A percentile compares a stretch with the other conserved stretches of the same genome.
Conservation (phyloP, 768 basidiomycete genomes). For the Tremella mesenterica region DNA sequence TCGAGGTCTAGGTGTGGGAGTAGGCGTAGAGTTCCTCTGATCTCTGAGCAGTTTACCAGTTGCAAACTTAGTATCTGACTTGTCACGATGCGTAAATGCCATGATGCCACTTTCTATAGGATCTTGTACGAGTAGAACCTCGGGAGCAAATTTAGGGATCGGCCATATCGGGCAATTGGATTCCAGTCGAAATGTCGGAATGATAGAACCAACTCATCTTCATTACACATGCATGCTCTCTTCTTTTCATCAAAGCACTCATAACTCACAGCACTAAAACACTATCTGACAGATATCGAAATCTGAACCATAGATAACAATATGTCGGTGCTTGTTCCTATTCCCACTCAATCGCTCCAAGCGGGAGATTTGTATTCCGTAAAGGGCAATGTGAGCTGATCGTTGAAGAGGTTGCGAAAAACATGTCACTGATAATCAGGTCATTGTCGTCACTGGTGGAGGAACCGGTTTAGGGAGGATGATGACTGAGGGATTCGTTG, state of each 20-base stretch:
- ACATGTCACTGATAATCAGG: constrained; percentile 2
- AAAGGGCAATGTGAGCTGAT: constrained; percentile 5
- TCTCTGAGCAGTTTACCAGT: too few relatives aligned
- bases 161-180: not conserved
- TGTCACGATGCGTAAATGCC: not conserved
- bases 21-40: constrained; percentile 42
- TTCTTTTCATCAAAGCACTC: not conserved
- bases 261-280: not conserved
- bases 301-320: too few relatives aligned
- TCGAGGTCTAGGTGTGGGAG: constrained; percentile 40
- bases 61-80: not conserved
- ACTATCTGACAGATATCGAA: not conserved
- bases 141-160: not conserved
- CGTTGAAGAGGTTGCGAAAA: not conserved
- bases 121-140: not conserved
- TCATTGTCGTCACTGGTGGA: constrained; percentile 35
- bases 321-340: not conserved
- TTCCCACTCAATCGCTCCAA: not conserved
- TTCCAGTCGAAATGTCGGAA: not conserved
- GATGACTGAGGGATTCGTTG: constrained; percentile 33
- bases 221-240: constrained; percentile 1
- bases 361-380: constrained; percentile 12
- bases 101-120: not conserved
- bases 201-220: not conserved
- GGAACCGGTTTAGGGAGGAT: constrained; percentile 45